Percentiles rank a stretch among this genome's conserved stretches.
phyloP scores from a whole-genome alignment of 441 rosid species.

The Lepidium campestre region DNA sequence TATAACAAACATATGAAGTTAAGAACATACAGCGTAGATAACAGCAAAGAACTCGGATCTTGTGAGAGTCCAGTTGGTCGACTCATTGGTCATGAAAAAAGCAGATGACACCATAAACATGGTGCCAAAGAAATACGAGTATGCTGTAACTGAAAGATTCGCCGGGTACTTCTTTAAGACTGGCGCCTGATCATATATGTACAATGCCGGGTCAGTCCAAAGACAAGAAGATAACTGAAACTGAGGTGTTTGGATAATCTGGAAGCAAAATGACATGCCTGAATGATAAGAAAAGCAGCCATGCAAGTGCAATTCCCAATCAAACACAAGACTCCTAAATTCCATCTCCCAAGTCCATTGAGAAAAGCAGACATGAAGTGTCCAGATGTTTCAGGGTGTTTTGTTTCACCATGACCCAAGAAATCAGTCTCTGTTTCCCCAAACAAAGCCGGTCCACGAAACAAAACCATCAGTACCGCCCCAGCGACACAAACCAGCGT shows the following conservation, averaged over 20 bases:
- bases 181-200: constrained; percentile 62
- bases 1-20: neutral
- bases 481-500: constrained; percentile 75
- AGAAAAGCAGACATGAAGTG: constrained; percentile 56
- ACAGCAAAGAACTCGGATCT: constrained; percentile 80
- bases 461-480: constrained; percentile 82
- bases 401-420: constrained; percentile 40
- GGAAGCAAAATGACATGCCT: constrained; percentile 41
- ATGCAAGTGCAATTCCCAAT: constrained; percentile 96
- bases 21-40: constrained; percentile 77
- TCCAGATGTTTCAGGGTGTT: constrained; percentile 68
- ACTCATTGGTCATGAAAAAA: constrained; percentile 51
- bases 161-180: constrained; percentile 78
- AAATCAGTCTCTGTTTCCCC: constrained; percentile 52
- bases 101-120: constrained; percentile 70
- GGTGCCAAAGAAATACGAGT: constrained; percentile 83
- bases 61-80: constrained; percentile 81
- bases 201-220: constrained; percentile 5
- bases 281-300: constrained; percentile 94
- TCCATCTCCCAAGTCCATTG: constrained; percentile 72
- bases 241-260: neutral
- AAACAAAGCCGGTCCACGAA: constrained; percentile 83
- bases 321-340: constrained; percentile 89
- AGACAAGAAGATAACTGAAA: neutral
- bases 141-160: constrained; percentile 83